Evolutionary conservation across 2,329 filamentous ascomycete genomes (phyloP), one percentile per base, ranked within the genome.

Genomic region (Claviceps purpurea): DNA sequence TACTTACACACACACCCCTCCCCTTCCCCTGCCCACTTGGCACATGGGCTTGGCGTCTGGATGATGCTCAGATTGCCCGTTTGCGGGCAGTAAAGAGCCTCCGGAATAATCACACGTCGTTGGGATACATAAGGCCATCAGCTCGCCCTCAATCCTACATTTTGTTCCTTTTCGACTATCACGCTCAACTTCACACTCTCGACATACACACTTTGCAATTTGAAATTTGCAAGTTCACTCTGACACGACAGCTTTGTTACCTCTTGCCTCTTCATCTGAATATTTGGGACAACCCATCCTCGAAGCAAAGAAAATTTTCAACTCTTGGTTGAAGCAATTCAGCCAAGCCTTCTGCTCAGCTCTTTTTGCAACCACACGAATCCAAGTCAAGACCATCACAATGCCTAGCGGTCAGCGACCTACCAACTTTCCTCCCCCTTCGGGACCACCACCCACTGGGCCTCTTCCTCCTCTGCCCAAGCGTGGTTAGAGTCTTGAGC

Each of bases 401-500:
- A 78, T 79, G 74, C 75, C 77, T 68, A 34, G 30, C 30, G 70
- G 76, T 57, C 77, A 81, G 67, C 76, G 79, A 64, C 79, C 80
- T 56, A 81, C 79, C 60, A 78, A 82, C 63, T 77, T 84, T 58
- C 80, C 80, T 70, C 80, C 80, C 59, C 83, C 79, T 76, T 79
- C 80, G 51, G 80, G 80, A 60, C 80, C 80, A 55, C 80, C 80
- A 61, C 80, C 80, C 57, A 79, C 75, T 68, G 73, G 80, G 52
- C 80, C 80, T 68, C 77, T 83, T 51, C 80, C 80, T 66, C 77
- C 79, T 68, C 76, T 83, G 56, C 80, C 80, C 64, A 82, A 81
- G 71, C 73, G 75, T 62, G 72, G 70, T 60, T 79, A 79, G 61
- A 54, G 38, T 22, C 5, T 26, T 18, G 1, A 37, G 30, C 30